These are phyloP conservation scores for Phytophthora idaei DNA, from an alignment of 352 stramenopile genomes.

Conservation along the genomic window DNA sequence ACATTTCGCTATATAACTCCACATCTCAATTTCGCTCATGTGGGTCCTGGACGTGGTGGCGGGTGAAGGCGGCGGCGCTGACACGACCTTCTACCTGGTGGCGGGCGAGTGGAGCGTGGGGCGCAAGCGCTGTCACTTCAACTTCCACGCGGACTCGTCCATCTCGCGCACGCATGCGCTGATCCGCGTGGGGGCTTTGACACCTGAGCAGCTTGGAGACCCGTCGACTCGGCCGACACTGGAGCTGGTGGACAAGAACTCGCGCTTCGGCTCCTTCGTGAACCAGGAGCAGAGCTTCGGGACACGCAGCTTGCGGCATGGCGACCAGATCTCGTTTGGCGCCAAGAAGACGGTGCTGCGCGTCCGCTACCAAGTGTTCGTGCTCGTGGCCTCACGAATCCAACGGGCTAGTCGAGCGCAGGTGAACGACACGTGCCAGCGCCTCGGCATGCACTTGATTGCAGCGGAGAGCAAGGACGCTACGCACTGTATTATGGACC, in stretches of 20 bases:
- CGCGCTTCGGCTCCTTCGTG: conserved; percentile 88
- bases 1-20: not conserved
- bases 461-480: conserved; percentile 56
- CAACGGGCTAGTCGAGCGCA: conserved; percentile 56
- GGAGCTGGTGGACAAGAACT: conserved; percentile 79
- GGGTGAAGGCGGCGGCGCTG: conserved; percentile 36
- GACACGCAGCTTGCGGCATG: conserved; percentile 56
- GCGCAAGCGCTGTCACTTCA: conserved; percentile 86
- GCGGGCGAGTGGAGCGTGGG: conserved; percentile 86
- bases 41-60: conserved; percentile 82
- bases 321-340: conserved; percentile 83
- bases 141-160: conserved; percentile 80
- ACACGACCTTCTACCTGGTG: conserved; percentile 81
- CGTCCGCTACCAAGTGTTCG: conserved; percentile 83
- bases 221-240: conserved; percentile 63
- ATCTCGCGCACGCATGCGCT: conserved; percentile 84
- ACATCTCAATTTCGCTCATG: conserved; percentile 39
- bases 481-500: conserved; percentile 89
- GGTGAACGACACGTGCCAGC: conserved; percentile 80
- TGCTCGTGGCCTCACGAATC: conserved; percentile 81
- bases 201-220: conserved; percentile 61
- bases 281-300: conserved; percentile 73
- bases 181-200: conserved; percentile 73
- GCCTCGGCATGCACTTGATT: conserved; percentile 84
- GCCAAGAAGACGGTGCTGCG: conserved; percentile 82